Conservation (phyloP, 345 rosid species). For the Laguncularia racemosa region DNA sequence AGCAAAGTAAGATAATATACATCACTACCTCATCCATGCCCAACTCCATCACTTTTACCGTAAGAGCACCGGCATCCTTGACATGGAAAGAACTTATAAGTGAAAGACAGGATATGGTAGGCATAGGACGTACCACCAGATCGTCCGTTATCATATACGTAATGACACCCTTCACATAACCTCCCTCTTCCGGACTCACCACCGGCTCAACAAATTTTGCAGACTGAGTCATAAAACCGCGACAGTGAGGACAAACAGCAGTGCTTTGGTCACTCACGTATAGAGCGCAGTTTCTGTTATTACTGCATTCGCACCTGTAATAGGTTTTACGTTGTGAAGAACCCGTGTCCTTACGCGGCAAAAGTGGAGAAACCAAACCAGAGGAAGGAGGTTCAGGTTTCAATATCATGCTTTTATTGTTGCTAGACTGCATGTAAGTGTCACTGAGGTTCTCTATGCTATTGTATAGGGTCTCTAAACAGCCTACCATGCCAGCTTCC, state of each 20-base stretch:
- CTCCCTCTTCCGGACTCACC: too few species aligned
- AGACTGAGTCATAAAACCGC: too few species aligned
- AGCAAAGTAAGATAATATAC: neutral
- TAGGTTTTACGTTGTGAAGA: neutral
- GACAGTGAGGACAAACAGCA: too few species aligned
- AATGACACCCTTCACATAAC: constrained; percentile 22
- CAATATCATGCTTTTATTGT: neutral
- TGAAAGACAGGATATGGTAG: constrained; percentile 13
- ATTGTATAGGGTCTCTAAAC: neutral
- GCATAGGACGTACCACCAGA: constrained; percentile 21
- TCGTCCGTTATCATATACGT: constrained; percentile 29
- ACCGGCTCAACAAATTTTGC: too few species aligned
- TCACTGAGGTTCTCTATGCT: constrained; percentile 1
- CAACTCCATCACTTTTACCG: constrained; percentile 11
- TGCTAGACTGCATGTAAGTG: constrained; percentile 3
- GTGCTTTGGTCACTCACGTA: too few species aligned
- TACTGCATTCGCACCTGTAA: neutral
- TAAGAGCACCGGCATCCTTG: constrained; percentile 9
- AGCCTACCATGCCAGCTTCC: neutral
- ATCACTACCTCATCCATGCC: constrained; percentile 15
- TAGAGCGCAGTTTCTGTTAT: too few species aligned
- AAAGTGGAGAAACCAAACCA: neutral
- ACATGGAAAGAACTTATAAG: constrained; percentile 15
- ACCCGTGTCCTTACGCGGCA: neutral
- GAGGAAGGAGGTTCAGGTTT: constrained; percentile 1